Conservation (phyloP, 768 basidiomycete genomes). For the Trametes elegans region DNA sequence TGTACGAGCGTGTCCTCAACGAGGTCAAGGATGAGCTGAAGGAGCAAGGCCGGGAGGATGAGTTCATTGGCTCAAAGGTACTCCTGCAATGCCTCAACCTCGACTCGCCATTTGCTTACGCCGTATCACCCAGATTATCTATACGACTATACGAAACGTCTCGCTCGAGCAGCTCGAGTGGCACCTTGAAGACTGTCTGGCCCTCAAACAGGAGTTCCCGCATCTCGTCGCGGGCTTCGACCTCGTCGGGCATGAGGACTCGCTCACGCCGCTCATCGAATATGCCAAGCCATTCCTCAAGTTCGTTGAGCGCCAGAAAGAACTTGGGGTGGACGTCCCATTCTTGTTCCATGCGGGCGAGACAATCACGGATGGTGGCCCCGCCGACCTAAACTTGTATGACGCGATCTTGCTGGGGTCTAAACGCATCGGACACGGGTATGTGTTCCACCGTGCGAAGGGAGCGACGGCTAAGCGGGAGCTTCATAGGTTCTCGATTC, state of each 20-base stretch:
- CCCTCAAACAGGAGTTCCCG: conserved; percentile 71
- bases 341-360: conserved; percentile 83
- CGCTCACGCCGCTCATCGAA: conserved; percentile 53
- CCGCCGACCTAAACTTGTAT: conserved; percentile 69
- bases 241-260: conserved; percentile 75
- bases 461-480: not conserved
- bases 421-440: conserved; percentile 84
- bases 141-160: conserved; percentile 58
- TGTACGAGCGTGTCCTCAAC: conserved; percentile 50
- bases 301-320: conserved; percentile 56
- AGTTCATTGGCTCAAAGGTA: conserved; percentile 68
- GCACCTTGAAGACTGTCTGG: conserved; percentile 74
- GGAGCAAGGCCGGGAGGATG: conserved; percentile 50
- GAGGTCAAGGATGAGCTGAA: conserved; percentile 54
- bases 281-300: conserved; percentile 59
- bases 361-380: conserved; percentile 72
- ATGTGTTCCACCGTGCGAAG: not conserved
- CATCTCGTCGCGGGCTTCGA: conserved; percentile 76
- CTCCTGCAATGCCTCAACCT: not conserved
- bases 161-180: conserved; percentile 55
- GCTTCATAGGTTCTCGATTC: conserved; percentile 60
- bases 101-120: not conserved
- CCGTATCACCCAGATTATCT: conserved; percentile 60
- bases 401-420: conserved; percentile 79
- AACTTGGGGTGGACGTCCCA: conserved; percentile 62